Base-by-base conservation (phyloP, 2,329 filamentous ascomycete species). In the Penicillium sp. region DNA sequence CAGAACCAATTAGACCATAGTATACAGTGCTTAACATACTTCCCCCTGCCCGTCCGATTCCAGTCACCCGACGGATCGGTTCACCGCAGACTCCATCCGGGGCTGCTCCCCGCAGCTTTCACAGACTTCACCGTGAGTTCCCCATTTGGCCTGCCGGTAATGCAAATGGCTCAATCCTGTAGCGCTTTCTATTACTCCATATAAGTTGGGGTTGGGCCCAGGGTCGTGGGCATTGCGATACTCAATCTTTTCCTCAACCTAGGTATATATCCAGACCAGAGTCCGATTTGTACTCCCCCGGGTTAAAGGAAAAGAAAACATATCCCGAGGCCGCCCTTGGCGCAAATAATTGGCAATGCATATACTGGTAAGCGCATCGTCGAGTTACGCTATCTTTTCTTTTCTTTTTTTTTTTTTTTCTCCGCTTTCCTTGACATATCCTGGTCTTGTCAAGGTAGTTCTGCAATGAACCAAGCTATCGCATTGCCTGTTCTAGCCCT, bases 341-440 rank as follows among this genome's bases (percentile, higher is more conserved):
- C 49, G 54, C 53, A 44, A 39, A 12, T 39, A 47, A 53, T 42
- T 43, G 27, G 40, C 53, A 46, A 75, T 76, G 73, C 73, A 76
- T 66, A 75, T 76, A 54, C 67, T 76, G 56, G 73, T 76, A 72
- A 61, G 32, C 18, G 10, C 12, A 40, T 31, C n/a, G 12, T 25
- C 28, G 35, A 7, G 8, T 43, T 45, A 42, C 32, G 44, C 45
- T 35, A 42, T 47, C 33, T 44, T 45, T 47, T 18, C 15, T 18
- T 18, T 18, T n/a, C n/a, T n/a, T 52, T 44, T 43, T 48, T 50
- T 46, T 43, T 52, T 44, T 43, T 48, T 50, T 46, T 43, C 42
- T 41, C 5, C 38, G 23, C 12, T n/a, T 8, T 25, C 12, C 38
- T 25, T 12, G 38, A 12, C 3, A 27, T 7, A 9, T 7, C 5